phyloP scores from a whole-genome alignment of 2,329 filamentous ascomycete genomes.

The Botrytis fabae region DNA sequence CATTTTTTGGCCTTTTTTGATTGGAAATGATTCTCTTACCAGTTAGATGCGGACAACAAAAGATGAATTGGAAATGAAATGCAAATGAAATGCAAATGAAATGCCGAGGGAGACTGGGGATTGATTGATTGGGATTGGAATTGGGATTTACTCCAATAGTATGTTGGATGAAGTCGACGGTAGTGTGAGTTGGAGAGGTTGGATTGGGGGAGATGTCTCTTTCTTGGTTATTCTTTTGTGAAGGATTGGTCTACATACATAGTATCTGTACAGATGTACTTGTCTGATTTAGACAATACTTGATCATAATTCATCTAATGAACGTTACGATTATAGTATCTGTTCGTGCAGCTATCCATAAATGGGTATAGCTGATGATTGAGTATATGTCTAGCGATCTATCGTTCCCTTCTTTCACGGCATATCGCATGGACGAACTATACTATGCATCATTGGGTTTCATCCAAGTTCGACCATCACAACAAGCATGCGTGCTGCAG shows the following conservation, averaged over 20 bases:
- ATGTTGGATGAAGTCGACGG: not conserved
- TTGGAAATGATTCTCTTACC: not conserved
- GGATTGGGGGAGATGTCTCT: not conserved
- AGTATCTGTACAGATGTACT: not conserved
- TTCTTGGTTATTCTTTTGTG: not conserved
- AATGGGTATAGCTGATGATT: not conserved
- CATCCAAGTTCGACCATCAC: not conserved
- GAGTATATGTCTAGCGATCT: not conserved
- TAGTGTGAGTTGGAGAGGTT: not conserved
- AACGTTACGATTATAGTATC: not conserved
- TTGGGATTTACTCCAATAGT: not conserved
- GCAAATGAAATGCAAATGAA: not conserved
- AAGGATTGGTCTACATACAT: not conserved
- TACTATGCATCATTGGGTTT: not conserved
- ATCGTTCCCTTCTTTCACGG: not conserved
- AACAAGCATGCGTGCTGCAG: not conserved
- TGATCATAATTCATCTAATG: not conserved
- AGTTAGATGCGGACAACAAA: not conserved
- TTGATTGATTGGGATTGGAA: not conserved
- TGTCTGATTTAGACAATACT: not conserved
- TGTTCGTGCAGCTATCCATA: not conserved
- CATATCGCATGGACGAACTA: not conserved
- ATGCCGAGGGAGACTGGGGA: not conserved
- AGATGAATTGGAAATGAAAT: not conserved
- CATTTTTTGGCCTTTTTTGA: not conserved